phyloP scores from a whole-genome alignment of 371 early-diverging fungal species.

The Chytridiales sp. region DNA sequence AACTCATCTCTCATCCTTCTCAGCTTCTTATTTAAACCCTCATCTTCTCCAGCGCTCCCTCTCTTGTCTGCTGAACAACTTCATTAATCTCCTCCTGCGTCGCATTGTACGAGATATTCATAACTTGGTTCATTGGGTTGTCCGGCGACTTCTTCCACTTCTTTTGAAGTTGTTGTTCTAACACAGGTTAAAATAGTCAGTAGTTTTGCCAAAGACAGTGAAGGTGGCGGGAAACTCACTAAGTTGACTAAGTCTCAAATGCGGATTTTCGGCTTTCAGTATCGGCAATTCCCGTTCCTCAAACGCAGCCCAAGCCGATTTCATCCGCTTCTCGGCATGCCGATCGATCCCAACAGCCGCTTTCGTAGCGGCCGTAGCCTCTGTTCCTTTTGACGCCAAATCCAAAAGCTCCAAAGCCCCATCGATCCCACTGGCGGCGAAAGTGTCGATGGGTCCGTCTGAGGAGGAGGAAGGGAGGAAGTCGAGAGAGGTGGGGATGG shows the following conservation, averaged over 20 bases:
- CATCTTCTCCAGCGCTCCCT: slow-evolving; percentile 33
- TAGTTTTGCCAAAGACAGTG: background rate
- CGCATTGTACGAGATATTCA: slow-evolving; percentile 29
- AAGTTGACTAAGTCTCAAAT: slow-evolving; percentile 45
- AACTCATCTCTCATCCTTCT: too few relatives aligned
- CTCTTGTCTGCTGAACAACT: slow-evolving; percentile 18
- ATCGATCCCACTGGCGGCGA: slow-evolving; percentile 45
- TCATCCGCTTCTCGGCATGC: slow-evolving; percentile 53
- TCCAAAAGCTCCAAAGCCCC: slow-evolving; percentile 45
- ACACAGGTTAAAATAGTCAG: background rate
- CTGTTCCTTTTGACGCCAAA: slow-evolving; percentile 17
- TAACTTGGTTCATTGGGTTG: slow-evolving; percentile 46
- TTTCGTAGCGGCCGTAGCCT: slow-evolving; percentile 3
- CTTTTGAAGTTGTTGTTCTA: slow-evolving; percentile 47
- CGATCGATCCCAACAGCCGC: slow-evolving; percentile 31
- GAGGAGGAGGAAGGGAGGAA: slow-evolving; percentile 2
- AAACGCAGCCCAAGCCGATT: slow-evolving; percentile 49
- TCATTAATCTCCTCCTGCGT: slow-evolving; percentile 35
- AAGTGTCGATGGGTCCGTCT: slow-evolving; percentile 24
- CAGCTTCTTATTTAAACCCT: too few relatives aligned
- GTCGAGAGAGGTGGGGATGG: background rate
- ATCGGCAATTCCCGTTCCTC: slow-evolving; percentile 49
- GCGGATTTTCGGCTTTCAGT: slow-evolving; percentile 48
- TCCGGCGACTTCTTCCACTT: slow-evolving; percentile 53
- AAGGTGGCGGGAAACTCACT: slow-evolving; percentile 8